Conservation (phyloP, 108 stramenopile genomes). For the Pseudonitzschia multistriata region DNA sequence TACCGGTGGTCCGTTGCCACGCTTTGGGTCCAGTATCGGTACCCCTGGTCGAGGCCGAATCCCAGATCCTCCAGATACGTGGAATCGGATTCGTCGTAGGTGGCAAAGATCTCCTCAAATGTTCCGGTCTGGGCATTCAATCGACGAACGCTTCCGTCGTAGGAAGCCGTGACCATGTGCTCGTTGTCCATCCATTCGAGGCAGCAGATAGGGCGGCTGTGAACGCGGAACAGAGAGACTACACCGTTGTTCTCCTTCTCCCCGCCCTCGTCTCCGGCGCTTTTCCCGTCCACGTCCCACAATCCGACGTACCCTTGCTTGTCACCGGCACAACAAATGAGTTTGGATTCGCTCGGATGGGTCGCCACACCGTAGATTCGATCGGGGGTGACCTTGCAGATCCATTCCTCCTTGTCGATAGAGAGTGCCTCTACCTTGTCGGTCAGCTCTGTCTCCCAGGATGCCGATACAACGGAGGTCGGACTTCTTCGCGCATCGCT, state of each 20-base stretch:
- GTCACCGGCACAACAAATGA: constrained; percentile 73
- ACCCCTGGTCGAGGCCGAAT: constrained; percentile 57
- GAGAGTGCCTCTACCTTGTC: constrained; percentile 43
- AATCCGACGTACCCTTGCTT: constrained; percentile 70
- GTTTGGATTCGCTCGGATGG: constrained; percentile 57
- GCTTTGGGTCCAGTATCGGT: constrained; percentile 63
- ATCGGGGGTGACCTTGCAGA: constrained; percentile 78
- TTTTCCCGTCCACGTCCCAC: constrained; percentile 67
- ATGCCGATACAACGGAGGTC: constrained; percentile 17
- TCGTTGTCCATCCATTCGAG: constrained; percentile 59
- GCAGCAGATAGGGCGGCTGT: constrained; percentile 50
- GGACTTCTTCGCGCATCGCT: constrained; percentile 22
- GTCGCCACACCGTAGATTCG: constrained; percentile 66
- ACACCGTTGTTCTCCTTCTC: constrained; percentile 17
- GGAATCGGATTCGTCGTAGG: constrained; percentile 59
- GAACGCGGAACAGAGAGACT: constrained; percentile 62
- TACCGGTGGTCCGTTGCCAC: constrained; percentile 58
- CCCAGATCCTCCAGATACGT: constrained; percentile 61
- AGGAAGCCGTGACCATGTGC: constrained; percentile 58
- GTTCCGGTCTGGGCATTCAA: constrained; percentile 57
- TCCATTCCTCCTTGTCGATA: constrained; percentile 53
- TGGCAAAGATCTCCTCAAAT: constrained; percentile 77
- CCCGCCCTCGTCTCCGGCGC: background rate
- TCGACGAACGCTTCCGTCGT: constrained; percentile 73
- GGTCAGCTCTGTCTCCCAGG: constrained; percentile 1